phyloP scores from a whole-genome alignment of 495 filamentous ascomycete genomes.

The Xylaria sp. region DNA sequence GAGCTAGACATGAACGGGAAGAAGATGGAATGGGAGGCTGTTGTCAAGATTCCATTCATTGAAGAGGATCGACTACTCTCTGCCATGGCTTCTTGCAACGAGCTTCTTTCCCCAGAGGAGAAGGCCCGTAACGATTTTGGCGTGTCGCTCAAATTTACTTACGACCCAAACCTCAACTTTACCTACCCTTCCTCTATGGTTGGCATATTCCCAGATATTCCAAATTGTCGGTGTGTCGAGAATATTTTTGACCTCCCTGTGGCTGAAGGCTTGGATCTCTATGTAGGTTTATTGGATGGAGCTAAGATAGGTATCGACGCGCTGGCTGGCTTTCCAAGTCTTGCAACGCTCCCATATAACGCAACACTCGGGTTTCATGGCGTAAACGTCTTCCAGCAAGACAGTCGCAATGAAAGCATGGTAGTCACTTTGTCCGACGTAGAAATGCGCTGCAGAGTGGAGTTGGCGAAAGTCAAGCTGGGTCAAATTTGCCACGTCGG shows the following conservation, averaged over 20 bases:
- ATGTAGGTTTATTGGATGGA: conserved; percentile 85
- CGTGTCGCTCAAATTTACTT: conserved; percentile 89
- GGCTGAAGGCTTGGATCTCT: conserved; percentile 87
- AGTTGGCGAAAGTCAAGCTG: conserved; percentile 77
- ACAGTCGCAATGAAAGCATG: conserved; percentile 97
- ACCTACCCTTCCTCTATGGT: conserved; percentile 84
- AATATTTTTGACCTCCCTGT: conserved; percentile 95
- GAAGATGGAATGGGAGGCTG: conserved; percentile 99
- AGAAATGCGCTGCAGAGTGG: conserved; percentile 71
- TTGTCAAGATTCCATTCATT: conserved; percentile 99
- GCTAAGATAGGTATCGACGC: conserved; percentile 81
- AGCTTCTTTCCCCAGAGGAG: conserved; percentile 76
- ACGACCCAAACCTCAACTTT: conserved; percentile 76
- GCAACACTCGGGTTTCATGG: conserved; percentile 87
- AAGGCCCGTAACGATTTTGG: conserved; percentile 88
- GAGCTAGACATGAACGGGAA: conserved; percentile 99
- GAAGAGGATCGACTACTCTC: conserved; percentile 83
- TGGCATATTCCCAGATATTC: conserved; percentile 89
- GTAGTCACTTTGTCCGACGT: conserved; percentile 81
- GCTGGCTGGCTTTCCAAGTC: conserved; percentile 89
- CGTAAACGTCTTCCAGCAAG: conserved; percentile 95
- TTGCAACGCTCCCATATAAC: conserved; percentile 81
- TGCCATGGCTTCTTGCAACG: conserved; percentile 85
- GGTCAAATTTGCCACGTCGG: conserved; percentile 89
- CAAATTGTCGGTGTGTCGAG: conserved; percentile 87